These are phyloP conservation scores for Adansonia gregorii DNA, from an alignment of 441 rosid species.

Conservation along the genomic window DNA sequence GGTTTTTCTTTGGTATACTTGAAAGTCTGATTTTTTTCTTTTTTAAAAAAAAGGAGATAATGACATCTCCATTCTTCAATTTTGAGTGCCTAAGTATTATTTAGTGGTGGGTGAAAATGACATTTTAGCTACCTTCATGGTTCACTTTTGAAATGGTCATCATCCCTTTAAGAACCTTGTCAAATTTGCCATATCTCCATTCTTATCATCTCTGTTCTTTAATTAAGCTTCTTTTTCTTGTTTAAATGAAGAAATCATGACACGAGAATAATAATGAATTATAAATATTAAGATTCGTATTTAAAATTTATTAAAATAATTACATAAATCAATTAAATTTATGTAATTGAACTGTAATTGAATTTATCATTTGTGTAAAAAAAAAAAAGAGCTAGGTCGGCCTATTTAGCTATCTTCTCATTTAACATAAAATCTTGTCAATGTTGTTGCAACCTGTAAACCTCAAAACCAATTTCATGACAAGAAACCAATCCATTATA, in stretches of 20 bases:
- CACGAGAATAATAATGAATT: no score
- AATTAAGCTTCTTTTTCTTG: not conserved
- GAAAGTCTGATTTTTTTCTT: not conserved
- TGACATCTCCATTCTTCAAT: constrained; percentile 34
- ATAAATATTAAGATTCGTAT: no score
- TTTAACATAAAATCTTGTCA: not conserved
- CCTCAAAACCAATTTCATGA: not conserved
- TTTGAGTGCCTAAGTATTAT: constrained; percentile 22
- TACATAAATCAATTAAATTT: no score
- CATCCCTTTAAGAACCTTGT: not conserved
- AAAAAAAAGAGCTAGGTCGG: not conserved
- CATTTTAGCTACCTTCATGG: constrained; percentile 38
- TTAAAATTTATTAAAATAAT: no score
- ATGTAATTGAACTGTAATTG: no score
- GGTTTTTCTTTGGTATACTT: constrained; percentile 16
- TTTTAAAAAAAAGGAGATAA: constrained; percentile 18
- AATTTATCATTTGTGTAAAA: not conserved
- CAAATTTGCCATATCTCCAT: not conserved
- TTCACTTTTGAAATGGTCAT: constrained; percentile 22
- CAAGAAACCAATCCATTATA: not conserved
- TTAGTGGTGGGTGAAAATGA: constrained; percentile 39
- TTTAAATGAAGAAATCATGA: no score
- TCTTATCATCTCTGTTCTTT: not conserved
- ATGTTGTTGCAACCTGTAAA: not conserved
- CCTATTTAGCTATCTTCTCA: not conserved